A percentile compares a stretch with the other conserved stretches of the same genome.
Conservation (phyloP, 345 rosid genomes). For the Gossypium turneri region DNA sequence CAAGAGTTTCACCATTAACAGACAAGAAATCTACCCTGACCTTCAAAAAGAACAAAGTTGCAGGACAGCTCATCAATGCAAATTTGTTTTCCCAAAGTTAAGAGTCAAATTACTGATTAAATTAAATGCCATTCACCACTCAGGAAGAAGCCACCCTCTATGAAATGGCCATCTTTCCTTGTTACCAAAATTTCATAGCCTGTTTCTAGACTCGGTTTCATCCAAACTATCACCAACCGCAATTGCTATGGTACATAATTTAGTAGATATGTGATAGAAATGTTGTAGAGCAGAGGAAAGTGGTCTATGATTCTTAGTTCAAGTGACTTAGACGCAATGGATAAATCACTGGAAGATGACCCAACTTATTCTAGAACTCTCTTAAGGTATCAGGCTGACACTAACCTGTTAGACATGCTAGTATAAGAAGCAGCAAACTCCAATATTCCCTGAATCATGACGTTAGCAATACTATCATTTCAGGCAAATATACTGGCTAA, state of each 20-base stretch:
- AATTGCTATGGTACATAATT: neutral
- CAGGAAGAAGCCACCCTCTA: neutral
- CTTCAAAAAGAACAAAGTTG: conserved; percentile 38
- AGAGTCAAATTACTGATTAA: neutral
- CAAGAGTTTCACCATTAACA: conserved; percentile 47
- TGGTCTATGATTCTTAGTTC: no score
- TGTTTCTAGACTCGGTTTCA: neutral
- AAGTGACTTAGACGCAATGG: no score
- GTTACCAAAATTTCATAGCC: neutral
- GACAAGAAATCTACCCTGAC: conserved; percentile 72
- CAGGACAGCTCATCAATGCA: neutral
- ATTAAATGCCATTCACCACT: neutral
- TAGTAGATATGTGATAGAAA: neutral
- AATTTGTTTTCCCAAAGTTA: neutral
- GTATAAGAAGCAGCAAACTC: neutral
- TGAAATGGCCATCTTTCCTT: neutral
- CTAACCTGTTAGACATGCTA: neutral
- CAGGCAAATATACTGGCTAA: neutral
- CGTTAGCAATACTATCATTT: neutral
- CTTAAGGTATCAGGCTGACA: neutral
- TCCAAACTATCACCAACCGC: neutral
- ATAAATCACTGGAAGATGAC: no score
- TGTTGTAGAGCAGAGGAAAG: neutral
- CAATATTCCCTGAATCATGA: neutral
- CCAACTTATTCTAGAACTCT: neutral